Evolutionary conservation across 1,284 basidiomycete genomes (phyloP).

Genomic region (Tilletia setariae): DNA sequence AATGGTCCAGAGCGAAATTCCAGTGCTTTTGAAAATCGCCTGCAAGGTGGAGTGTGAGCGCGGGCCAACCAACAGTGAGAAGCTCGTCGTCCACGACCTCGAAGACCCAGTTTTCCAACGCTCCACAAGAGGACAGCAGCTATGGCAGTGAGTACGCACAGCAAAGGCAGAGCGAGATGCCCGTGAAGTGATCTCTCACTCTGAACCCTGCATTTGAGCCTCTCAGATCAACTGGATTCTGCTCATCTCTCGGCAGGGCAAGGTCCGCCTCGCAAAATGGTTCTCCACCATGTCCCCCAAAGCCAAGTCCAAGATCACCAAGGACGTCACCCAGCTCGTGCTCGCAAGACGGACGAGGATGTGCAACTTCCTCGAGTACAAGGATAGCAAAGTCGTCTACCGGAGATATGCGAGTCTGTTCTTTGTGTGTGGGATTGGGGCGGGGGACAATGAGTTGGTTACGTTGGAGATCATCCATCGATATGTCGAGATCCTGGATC

Average conservation of each 20-base stretch:
- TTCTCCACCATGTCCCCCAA: conserved; percentile 93
- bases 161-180: too few species aligned
- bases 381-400: conserved; percentile 77
- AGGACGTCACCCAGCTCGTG: conserved; percentile 98
- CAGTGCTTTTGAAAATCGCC: too few species aligned
- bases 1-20: too few species aligned
- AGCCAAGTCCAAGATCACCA: conserved; percentile 94
- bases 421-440: conserved; percentile 89
- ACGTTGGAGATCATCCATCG: conserved; percentile 96
- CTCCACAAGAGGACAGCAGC: too few species aligned
- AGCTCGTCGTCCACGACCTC: too few species aligned
- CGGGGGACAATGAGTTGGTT: conserved; percentile 83
- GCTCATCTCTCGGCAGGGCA: conserved; percentile 92
- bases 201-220: too few species aligned
- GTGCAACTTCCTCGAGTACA: conserved; percentile 99
- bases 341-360: conserved; percentile 91
- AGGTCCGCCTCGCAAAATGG: conserved; percentile 98
- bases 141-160: too few species aligned
- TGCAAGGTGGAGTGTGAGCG: too few species aligned
- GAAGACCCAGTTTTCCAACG: too few species aligned
- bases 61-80: too few species aligned
- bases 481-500: conserved; percentile 96
- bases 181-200: too few species aligned
- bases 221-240: conserved; percentile 69
- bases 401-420: conserved; percentile 95